A percentile compares a stretch with the other conserved stretches of the same genome.
Evolutionary conservation across 495 filamentous ascomycete species (phyloP).

Genomic region (Chaetomium tenue): DNA sequence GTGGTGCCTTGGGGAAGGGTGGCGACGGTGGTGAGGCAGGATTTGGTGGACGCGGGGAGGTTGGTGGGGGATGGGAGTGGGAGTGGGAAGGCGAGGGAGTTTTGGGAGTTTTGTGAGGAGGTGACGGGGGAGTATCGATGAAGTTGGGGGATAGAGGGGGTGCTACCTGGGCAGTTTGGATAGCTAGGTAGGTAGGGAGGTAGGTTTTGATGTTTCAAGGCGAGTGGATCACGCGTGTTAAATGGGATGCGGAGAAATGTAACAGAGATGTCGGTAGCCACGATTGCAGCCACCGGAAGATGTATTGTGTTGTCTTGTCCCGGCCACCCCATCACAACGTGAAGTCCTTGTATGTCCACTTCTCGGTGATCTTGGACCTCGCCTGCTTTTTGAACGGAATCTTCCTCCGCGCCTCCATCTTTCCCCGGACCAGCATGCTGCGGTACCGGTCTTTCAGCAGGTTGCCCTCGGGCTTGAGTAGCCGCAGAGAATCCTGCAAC

Average conservation of each 20-base stretch:
- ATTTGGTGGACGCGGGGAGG: constrained; percentile 25
- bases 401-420: constrained; percentile 76
- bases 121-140: neutral
- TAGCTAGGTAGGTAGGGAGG: too few species aligned
- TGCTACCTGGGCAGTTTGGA: too few species aligned
- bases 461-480: constrained; percentile 92
- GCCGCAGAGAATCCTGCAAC: constrained; percentile 82
- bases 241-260: neutral
- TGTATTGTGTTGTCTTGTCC: constrained; percentile 16
- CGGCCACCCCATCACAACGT: constrained; percentile 1
- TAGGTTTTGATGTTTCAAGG: too few species aligned
- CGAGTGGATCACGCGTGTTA: too few species aligned
- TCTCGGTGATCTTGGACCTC: constrained; percentile 79
- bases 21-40: constrained; percentile 19
- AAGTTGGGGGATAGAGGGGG: neutral
- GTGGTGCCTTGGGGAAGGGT: constrained; percentile 46
- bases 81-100: constrained; percentile 23
- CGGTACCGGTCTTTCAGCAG: constrained; percentile 87
- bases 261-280: too few species aligned
- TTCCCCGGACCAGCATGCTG: constrained; percentile 81
- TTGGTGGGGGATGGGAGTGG: constrained; percentile 22
- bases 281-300: constrained; percentile 6
- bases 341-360: constrained; percentile 98
- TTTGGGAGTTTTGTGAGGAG: constrained; percentile 30
- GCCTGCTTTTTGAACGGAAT: constrained; percentile 75